Base-by-base conservation (phyloP, 177 flowering plant genomes). In the Vitis hybrid region DNA sequence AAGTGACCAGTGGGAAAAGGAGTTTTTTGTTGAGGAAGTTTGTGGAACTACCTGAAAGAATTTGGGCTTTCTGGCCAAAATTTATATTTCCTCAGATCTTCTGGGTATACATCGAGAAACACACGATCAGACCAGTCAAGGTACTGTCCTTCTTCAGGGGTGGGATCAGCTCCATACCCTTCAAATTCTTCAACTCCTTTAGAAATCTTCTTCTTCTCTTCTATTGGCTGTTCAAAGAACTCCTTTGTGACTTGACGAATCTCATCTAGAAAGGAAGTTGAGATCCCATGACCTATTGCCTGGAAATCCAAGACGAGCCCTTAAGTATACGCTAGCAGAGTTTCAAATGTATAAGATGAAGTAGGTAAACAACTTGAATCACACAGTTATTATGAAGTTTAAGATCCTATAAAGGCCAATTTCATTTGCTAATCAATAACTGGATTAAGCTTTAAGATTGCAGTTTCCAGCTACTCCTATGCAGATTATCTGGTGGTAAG, bases 61-160 rank as follows among this genome's bases (percentile, higher is more conserved):
- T 48, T 9, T 4, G 89, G 89, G 24, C 30, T 75, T n/a, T 79
- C 69, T 24, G 90, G 90, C 92, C 92, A 87, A 18, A 79, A 66
- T 15, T 71, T 68, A 61, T 66, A 78, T 4, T 83, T 70, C 63
- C 82, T 75, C 21, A 50, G 64, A 70, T 84, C 82, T 65, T 70
- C 65, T 52, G 89, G 92, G 54, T 61, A 49, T 0, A 83, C 79
- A 17, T 61, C 68, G 41, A 86, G 87, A 65, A 73, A 79, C 2
- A 85, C 52, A 30, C 87, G 81, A 67, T 87, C 90, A 2, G 76
- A 70, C 92, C 92, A 87, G 75, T 87, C 81, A 1, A 85, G 83
- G 11, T 71, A n/a, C 41, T 85, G 87, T 3, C 80, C 83, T 64
- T 76, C 74, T 50, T 55, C 76, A 4, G 74, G 72, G 53, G 75